Conservation (phyloP, 2,329 filamentous ascomycete species). For the Trichoderma oligosporum region DNA sequence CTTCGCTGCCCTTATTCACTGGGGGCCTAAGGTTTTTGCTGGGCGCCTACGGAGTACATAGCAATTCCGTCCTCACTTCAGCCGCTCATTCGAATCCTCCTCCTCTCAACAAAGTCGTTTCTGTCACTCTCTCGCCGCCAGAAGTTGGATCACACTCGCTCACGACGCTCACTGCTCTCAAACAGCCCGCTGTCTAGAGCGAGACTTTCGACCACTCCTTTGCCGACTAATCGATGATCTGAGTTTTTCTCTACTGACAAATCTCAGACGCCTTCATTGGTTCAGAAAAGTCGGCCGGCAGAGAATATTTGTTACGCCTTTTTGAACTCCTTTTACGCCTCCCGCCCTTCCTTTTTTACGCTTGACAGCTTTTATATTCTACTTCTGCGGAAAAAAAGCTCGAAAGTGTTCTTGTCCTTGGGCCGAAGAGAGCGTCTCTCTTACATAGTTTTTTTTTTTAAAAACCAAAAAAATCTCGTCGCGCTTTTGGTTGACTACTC, state of each 20-base stretch:
- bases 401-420: background rate
- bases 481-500: slow-evolving; percentile 2
- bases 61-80: slow-evolving; percentile 1
- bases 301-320: slow-evolving; percentile 19
- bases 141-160: slow-evolving; percentile 35
- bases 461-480: slow-evolving; percentile 1
- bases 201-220: slow-evolving; percentile 31
- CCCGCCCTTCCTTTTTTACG: background rate
- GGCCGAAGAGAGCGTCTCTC: background rate
- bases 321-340: no score
- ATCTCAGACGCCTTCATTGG: slow-evolving; percentile 62
- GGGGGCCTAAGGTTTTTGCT: slow-evolving; percentile 3
- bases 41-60: background rate
- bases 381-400: background rate
- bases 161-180: slow-evolving; percentile 18
- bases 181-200: slow-evolving; percentile 22
- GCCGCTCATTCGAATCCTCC: slow-evolving; percentile 21
- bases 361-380: background rate
- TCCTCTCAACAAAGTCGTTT: slow-evolving; percentile 27
- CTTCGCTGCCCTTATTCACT: background rate
- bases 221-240: slow-evolving; percentile 39
- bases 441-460: slow-evolving; percentile 19
- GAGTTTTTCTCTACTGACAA: slow-evolving; percentile 26
- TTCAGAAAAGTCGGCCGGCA: slow-evolving; percentile 43
- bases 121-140: slow-evolving; percentile 33